Evolutionary conservation across 2,329 filamentous ascomycete species (phyloP), one percentile per base, ranked within the genome.

Genomic region (Eutypa lata): DNA sequence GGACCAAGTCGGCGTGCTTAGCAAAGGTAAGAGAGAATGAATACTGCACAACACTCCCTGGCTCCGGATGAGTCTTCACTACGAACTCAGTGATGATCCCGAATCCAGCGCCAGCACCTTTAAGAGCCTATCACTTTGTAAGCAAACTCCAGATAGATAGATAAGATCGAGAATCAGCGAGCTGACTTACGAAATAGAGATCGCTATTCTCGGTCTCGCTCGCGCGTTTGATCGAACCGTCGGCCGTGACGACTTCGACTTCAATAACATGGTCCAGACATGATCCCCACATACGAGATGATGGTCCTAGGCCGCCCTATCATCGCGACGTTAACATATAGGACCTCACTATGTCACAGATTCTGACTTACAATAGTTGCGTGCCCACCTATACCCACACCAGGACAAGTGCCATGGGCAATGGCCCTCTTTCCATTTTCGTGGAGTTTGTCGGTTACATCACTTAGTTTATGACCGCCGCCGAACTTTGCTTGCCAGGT

Each of bases 361-460:
- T 10, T 16, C 14, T 7, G 19, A 14, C 75, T 60, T 58, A 80
- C 79, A 52, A 82, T 79, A 2, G 80, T 83, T 3, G 80, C 76
- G 59, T 85, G 81, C 0, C 82, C 82, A 35, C 81, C 82, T 10
- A 83, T 73, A 6, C 82, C 82, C 11, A 85, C 81, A 6, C 76
- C 76, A 0, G 82, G 81, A 53, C 83, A 86, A 1, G 80, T 79
- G 10, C 82, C 82, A 51, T 86, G 82, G 0, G 82, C 72, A 49
- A 86, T 77, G 2, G 82, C 82, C n/a, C 82, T 74, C 26, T 74
- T 72, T 6, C 80, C 81, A 50, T 77, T 72, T 7, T 74, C 62
- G 52, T 81, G 76, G 10, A 86, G 68, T 42, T 71, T 68, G 35
- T 73, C 63, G 10, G 80, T 78, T 14, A 86, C 67, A 49, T 82